Percentiles rank a stretch among this genome's conserved stretches.
Conservation (phyloP, 495 filamentous ascomycete species). For the Neurospora cerealis region DNA sequence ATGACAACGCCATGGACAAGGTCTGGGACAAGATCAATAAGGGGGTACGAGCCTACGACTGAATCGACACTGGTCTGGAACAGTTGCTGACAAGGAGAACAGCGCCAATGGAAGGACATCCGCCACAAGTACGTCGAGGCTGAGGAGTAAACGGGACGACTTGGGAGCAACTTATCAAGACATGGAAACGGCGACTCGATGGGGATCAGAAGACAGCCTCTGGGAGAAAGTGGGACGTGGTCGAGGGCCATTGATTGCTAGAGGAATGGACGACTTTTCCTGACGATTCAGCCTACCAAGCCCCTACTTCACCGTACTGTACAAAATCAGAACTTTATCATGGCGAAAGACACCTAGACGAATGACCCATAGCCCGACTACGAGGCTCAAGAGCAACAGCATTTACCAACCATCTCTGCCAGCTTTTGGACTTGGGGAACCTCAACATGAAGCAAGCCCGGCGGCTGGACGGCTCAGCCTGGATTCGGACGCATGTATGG, state of each 20-base stretch:
- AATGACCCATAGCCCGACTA: neutral
- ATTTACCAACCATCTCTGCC: neutral
- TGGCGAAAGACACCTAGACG: neutral
- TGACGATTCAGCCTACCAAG: neutral
- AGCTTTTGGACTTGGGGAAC: neutral
- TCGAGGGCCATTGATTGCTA: neutral
- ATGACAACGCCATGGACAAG: conserved; percentile 64
- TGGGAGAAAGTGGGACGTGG: neutral
- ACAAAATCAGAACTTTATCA: neutral
- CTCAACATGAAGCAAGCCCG: neutral
- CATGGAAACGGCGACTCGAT: neutral
- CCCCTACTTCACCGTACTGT: neutral
- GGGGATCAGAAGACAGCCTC: neutral
- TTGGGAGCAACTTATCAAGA: neutral
- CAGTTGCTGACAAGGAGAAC: conserved; percentile 23
- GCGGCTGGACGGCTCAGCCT: neutral
- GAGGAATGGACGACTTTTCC: neutral
- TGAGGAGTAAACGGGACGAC: conserved; percentile 16
- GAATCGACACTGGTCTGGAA: neutral
- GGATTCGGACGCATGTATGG: neutral
- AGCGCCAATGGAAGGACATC: conserved; percentile 99
- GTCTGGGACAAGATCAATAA: conserved; percentile 84
- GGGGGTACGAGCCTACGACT: conserved; percentile 49
- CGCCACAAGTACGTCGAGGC: conserved; percentile 70
- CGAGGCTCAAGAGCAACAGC: neutral